A percentile compares a stretch with the other conserved stretches of the same genome.
phyloP scores from a whole-genome alignment of 768 basidiomycete genomes.

The Mycena maculata region DNA sequence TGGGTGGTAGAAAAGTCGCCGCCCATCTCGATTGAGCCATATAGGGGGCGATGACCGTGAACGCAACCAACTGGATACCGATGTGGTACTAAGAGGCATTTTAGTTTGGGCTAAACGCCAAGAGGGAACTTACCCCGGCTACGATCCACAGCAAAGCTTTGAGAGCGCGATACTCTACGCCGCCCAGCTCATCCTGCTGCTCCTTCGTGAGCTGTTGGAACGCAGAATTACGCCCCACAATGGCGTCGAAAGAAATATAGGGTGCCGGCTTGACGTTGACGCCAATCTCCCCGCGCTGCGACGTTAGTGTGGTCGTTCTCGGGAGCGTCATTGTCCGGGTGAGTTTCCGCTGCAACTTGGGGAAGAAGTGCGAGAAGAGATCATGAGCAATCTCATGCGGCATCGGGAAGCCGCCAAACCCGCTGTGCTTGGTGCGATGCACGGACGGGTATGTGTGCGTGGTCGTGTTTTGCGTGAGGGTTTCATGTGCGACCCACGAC shows the following conservation, averaged over 20 bases:
- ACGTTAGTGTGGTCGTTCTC: conserved; percentile 68
- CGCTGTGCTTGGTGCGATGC: conserved; percentile 53
- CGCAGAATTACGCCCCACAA: conserved; percentile 85
- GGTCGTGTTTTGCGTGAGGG: conserved; percentile 35
- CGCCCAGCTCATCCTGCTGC: conserved; percentile 91
- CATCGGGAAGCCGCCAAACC: conserved; percentile 82
- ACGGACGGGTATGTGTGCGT: conserved; percentile 34
- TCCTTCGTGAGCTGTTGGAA: conserved; percentile 79
- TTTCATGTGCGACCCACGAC: conserved; percentile 34
- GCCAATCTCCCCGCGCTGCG: conserved; percentile 49
- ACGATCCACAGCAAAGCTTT: conserved; percentile 87
- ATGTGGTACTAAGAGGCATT: conserved; percentile 76
- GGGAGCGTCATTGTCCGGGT: conserved; percentile 83
- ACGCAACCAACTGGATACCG: conserved; percentile 72
- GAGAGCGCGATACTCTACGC: conserved; percentile 91
- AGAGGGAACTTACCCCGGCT: conserved; percentile 61
- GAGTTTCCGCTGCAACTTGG: conserved; percentile 66
- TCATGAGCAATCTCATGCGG: conserved; percentile 65
- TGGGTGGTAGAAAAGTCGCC: conserved; percentile 67
- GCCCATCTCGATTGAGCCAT: conserved; percentile 73
- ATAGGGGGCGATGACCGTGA: conserved; percentile 85
- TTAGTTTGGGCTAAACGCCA: conserved; percentile 10
- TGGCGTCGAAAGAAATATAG: conserved; percentile 88
- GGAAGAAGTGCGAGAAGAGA: conserved; percentile 70
- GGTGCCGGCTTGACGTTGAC: conserved; percentile 67